phyloP scores from a whole-genome alignment of 2,329 filamentous ascomycete species.

The Cordyceps javanica region DNA sequence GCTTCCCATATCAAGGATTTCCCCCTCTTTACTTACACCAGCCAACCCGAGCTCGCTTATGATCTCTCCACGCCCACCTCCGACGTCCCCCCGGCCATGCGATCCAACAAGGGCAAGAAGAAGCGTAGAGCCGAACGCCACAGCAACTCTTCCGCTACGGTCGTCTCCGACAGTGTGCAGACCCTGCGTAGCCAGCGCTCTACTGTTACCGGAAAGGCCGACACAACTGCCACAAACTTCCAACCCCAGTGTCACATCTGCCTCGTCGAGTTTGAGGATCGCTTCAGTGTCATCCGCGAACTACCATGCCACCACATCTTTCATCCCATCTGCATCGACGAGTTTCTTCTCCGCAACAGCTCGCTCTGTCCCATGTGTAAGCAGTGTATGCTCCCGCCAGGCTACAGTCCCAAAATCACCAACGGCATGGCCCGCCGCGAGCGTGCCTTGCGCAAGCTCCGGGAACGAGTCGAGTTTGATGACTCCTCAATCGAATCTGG shows the following conservation, averaged over 20 bases:
- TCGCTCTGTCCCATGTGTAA: slow-evolving; percentile 92
- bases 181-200: slow-evolving; percentile 33
- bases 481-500: slow-evolving; percentile 27
- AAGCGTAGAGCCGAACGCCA: slow-evolving; percentile 25
- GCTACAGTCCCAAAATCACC: slow-evolving; percentile 65
- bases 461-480: slow-evolving; percentile 45
- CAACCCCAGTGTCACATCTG: slow-evolving; percentile 91
- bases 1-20: slow-evolving; percentile 63
- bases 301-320: slow-evolving; percentile 89
- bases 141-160: slow-evolving; percentile 22
- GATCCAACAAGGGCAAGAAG: slow-evolving; percentile 24
- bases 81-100: slow-evolving; percentile 23
- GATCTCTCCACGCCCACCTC: slow-evolving; percentile 32
- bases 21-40: slow-evolving; percentile 71
- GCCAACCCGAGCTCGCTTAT: slow-evolving; percentile 38
- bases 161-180: slow-evolving; percentile 18
- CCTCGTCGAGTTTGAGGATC: slow-evolving; percentile 68
- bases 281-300: slow-evolving; percentile 70
- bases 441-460: slow-evolving; percentile 56
- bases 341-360: slow-evolving; percentile 70
- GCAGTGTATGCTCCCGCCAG: slow-evolving; percentile 64
- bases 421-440: slow-evolving; percentile 84
- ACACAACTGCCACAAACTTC: slow-evolving; percentile 48
- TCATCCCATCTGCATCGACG: slow-evolving; percentile 86
- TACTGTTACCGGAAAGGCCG: slow-evolving; percentile 27